phyloP scores from a whole-genome alignment of 192 early-diverging fungal genomes.

The Chytriomyces confervae region DNA sequence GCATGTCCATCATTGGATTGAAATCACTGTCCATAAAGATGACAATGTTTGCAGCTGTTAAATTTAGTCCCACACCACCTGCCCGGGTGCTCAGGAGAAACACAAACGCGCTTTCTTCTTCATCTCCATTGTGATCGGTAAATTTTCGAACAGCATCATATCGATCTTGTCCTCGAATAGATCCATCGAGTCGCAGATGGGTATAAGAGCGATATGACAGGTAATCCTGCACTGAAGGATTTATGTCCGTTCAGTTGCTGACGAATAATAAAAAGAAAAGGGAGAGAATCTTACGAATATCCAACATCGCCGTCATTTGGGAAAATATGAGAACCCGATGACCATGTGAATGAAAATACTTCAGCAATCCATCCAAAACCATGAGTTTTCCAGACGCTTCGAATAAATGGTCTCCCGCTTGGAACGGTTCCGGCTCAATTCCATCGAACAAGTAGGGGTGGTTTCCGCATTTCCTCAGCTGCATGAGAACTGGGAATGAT shows the following conservation, averaged over 20 bases:
- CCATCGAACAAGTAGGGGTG: conserved; percentile 27
- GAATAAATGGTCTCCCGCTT: conserved; percentile 34
- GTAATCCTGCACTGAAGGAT: conserved; percentile 66
- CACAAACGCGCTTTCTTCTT: conserved; percentile 75
- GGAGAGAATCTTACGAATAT: conserved; percentile 22
- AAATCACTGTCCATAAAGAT: conserved; percentile 81
- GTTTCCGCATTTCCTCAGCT: background rate
- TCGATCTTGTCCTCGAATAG: conserved; percentile 81
- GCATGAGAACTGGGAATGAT: background rate
- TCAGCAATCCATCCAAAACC: conserved; percentile 25
- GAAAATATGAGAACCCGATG: conserved; percentile 37
- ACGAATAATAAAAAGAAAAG: background rate
- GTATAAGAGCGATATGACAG: conserved; percentile 68
- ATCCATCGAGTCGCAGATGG: conserved; percentile 83
- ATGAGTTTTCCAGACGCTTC: conserved; percentile 35
- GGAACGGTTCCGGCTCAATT: conserved; percentile 41
- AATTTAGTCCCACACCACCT: conserved; percentile 79
- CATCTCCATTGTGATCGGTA: conserved; percentile 9
- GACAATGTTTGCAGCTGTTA: conserved; percentile 80
- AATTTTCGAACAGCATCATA: conserved; percentile 70
- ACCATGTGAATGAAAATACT: conserved; percentile 2
- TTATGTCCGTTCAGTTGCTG: background rate
- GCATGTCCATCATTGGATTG: conserved; percentile 79
- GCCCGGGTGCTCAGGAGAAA: conserved; percentile 86
- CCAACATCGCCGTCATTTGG: conserved; percentile 46